Percentiles rank a stretch among this genome's conserved stretches.
phyloP scores from a whole-genome alignment of 164 flowering plant genomes.

The Dillenia turbinata region DNA sequence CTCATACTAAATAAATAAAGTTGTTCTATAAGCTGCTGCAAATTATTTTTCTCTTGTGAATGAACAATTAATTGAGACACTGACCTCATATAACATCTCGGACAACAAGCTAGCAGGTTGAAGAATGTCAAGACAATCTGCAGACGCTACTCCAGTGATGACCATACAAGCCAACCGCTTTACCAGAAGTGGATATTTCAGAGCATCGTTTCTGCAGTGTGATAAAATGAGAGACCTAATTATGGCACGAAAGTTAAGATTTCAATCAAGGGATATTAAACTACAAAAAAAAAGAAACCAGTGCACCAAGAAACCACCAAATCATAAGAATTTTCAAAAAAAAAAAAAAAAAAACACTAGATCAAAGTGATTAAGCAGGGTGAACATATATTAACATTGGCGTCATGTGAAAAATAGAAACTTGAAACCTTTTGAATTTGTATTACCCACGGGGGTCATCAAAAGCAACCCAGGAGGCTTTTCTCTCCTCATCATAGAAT shows the following conservation, averaged over 20 bases:
- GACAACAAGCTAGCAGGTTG: constrained; percentile 63
- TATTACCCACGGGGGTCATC: constrained; percentile 71
- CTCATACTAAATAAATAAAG: too few species aligned
- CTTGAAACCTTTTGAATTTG: constrained; percentile 2
- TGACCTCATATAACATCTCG: constrained; percentile 53
- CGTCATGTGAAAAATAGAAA: background rate
- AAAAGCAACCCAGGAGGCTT: constrained; percentile 63
- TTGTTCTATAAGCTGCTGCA: too few species aligned
- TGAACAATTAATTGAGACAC: background rate
- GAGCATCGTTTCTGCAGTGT: constrained; percentile 44
- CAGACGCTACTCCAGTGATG: constrained; percentile 57
- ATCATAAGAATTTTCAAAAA: background rate
- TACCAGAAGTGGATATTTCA: constrained; percentile 83
- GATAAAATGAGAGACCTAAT: too few species aligned
- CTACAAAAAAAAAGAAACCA: background rate
- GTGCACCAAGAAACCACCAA: background rate
- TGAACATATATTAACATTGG: too few species aligned
- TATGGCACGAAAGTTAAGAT: too few species aligned
- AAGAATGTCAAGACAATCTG: constrained; percentile 67
- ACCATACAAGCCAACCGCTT: constrained; percentile 93
- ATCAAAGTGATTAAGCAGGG: background rate
- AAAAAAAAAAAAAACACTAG: background rate
- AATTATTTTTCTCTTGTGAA: too few species aligned
- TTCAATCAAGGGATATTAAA: too few species aligned
- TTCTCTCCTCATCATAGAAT: constrained; percentile 57